A percentile compares a stretch with the other conserved stretches of the same genome.
Evolutionary conservation across 2,329 filamentous ascomycete species (phyloP).

Genomic region (Coniosporium uncinatum): DNA sequence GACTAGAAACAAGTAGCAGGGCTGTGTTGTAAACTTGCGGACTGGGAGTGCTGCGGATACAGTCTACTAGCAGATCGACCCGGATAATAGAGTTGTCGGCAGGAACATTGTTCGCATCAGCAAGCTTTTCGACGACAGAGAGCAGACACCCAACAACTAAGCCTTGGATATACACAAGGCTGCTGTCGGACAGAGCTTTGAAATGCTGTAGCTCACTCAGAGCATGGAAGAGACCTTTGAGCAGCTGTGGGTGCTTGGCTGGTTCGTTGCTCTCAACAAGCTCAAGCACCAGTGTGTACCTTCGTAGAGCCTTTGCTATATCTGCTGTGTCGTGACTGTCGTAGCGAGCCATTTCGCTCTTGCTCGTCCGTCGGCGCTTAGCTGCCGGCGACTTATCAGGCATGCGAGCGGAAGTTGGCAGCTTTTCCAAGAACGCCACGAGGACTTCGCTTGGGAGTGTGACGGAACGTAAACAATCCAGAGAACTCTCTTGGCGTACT

Average conservation of each 20-base stretch:
- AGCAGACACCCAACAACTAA: background rate
- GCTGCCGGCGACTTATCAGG: slow-evolving; percentile 66
- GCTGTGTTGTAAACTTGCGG: slow-evolving; percentile 93
- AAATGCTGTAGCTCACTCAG: slow-evolving; percentile 63
- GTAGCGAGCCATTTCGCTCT: slow-evolving; percentile 59
- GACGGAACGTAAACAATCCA: slow-evolving; percentile 67
- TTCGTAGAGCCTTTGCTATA: slow-evolving; percentile 62
- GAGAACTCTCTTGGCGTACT: slow-evolving; percentile 23
- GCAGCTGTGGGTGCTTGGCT: slow-evolving; percentile 67
- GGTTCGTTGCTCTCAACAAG: slow-evolving; percentile 78
- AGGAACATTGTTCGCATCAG: background rate
- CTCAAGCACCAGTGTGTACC: slow-evolving; percentile 83
- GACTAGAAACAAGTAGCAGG: slow-evolving; percentile 77
- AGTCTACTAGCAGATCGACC: slow-evolving; percentile 88
- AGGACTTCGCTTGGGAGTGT: slow-evolving; percentile 2
- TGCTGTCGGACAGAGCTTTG: background rate
- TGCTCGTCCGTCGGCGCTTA: slow-evolving; percentile 76
- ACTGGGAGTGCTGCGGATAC: slow-evolving; percentile 85
- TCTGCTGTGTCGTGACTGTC: slow-evolving; percentile 59
- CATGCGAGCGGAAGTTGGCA: slow-evolving; percentile 70
- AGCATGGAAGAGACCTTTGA: slow-evolving; percentile 75
- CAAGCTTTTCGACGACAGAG: background rate
- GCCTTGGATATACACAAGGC: background rate
- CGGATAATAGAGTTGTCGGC: slow-evolving; percentile 49
- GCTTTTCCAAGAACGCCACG: slow-evolving; percentile 1